Base-by-base conservation (phyloP, 805 yeast species). In the Yarrowia hollandica region DNA sequence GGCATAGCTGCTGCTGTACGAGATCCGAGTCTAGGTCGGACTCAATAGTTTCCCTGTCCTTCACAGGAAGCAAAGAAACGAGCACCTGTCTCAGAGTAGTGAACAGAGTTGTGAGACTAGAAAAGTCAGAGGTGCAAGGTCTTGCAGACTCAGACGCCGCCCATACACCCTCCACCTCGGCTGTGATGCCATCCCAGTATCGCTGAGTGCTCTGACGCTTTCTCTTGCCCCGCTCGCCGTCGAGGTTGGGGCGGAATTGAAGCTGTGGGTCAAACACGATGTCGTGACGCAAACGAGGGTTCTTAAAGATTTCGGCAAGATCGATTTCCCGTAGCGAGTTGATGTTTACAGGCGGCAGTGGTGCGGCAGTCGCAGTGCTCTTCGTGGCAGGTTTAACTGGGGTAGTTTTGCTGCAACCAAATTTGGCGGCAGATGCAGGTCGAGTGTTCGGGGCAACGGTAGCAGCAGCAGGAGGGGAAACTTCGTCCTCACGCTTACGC, bases 211-310 rank as follows among this genome's bases (percentile, higher is more conserved):
- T 77, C 60, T 79, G 71, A 72, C 82, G 85, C 78, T 90, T 89
- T 59, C 90, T 79, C 61, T 83, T 79, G 23, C 96, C 96, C 55
- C 96, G 77, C 72, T 91, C 97, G 55, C 96, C 96, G 70, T 88
- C 96, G 64, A 90, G 75, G 68, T 89, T 88, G 25, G 96, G 96
- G 69, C 97, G 81, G 71, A 91, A 89, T 74, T 90, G 96, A 61
- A 91, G 76, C 68, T 88, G 88, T 15, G 97, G 95, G 74, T 91
- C 97, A 69, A 91, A 91, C 12, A 90, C 78, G 58, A 92, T 88
- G 70, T 92, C 98, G 71, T 91, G 98, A 63, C 98, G 81, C 60
- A 91, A 76, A 70, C 90, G 96, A 3, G 96, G 96, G 72, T 91
- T 91, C 68, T 88, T 88, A 65, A 91, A 77, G 57, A 92, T 91